Evolutionary conservation across 2,329 filamentous ascomycete species (phyloP), one percentile per base, ranked within the genome.

Genomic region (Trichoderma guizhouense): DNA sequence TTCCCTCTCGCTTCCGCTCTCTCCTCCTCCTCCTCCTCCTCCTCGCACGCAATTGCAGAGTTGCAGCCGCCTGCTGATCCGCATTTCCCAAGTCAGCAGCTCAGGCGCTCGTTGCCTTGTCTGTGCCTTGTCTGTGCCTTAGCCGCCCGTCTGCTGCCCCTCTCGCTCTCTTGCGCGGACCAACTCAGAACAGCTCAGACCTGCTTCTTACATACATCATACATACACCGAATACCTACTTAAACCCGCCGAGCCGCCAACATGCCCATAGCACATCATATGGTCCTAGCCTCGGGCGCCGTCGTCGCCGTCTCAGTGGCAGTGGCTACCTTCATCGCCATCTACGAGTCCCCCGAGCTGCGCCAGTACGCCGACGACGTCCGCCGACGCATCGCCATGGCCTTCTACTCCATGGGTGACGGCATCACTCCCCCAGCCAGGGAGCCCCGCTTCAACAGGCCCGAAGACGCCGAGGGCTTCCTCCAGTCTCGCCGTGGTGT

Each of bases 401-500:
- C 88, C 63, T 80, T 91, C 15, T 87, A 90, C 76, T 84, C 86
- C 11, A 83, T 91, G 32, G 87, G 88, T 72, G 88, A 91, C 71
- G 85, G 84, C 74, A 85, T 90, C 79, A 82, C 84, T 61, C 84
- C 86, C 4, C 80, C 84, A 71, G 76, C 80, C 57, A 80, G 82
- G 34, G 82, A 88, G 74, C 89, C 89, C 71, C 80, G 87, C 32
- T 91, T 90, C 80, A 91, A 91, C 78, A 83, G 89, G 14, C 89
- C 89, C 66, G 89, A 91, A 78, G 89, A 91, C 79, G 89, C 89
- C 71, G 86, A 91, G 69, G 89, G 89, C 9, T 91, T 91, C 77
- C 77, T 90, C 71, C 81, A 86, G 75, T 88, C 88, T 9, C 81
- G 84, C n/a, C 82, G 82, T 30, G 81, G 79, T 24, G 75, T 75